phyloP scores from a whole-genome alignment of 192 early-diverging fungal genomes.

The Thamnidium elegans region DNA sequence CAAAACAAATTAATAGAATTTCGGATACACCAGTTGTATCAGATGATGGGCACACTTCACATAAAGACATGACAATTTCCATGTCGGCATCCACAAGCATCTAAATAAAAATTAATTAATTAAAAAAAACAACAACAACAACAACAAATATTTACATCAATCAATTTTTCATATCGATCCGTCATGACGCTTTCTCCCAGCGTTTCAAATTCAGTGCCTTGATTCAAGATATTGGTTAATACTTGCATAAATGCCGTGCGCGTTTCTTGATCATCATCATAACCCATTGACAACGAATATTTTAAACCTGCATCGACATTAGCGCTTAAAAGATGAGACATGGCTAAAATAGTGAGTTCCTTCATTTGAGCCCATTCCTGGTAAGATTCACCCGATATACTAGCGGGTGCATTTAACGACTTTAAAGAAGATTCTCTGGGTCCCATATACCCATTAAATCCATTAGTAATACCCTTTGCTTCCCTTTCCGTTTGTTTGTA shows the following conservation, averaged over 20 bases:
- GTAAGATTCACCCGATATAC: not conserved
- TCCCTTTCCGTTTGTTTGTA: constrained; percentile 53
- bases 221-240: constrained; percentile 73
- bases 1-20: constrained; percentile 67
- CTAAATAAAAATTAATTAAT: constrained; percentile 4
- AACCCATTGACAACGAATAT: constrained; percentile 70
- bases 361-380: constrained; percentile 51
- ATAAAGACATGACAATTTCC: constrained; percentile 65
- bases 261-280: constrained; percentile 74
- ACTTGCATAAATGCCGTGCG: constrained; percentile 79
- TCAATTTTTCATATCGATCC: constrained; percentile 60
- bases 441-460: too few species aligned
- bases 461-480: not conserved
- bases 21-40: constrained; percentile 76
- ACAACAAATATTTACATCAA: constrained; percentile 44
- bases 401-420: constrained; percentile 30
- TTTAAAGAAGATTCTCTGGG: constrained; percentile 56
- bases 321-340: constrained; percentile 75
- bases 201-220: constrained; percentile 67
- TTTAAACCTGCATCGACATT: constrained; percentile 82
- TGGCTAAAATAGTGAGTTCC: constrained; percentile 63
- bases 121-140: not conserved
- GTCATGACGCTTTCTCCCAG: constrained; percentile 57
- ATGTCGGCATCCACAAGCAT: constrained; percentile 57
- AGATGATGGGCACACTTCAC: constrained; percentile 64